A percentile compares a stretch with the other conserved stretches of the same genome.
Conservation (phyloP, 73 alveolate species). For the Paramecium tetraurelia region DNA sequence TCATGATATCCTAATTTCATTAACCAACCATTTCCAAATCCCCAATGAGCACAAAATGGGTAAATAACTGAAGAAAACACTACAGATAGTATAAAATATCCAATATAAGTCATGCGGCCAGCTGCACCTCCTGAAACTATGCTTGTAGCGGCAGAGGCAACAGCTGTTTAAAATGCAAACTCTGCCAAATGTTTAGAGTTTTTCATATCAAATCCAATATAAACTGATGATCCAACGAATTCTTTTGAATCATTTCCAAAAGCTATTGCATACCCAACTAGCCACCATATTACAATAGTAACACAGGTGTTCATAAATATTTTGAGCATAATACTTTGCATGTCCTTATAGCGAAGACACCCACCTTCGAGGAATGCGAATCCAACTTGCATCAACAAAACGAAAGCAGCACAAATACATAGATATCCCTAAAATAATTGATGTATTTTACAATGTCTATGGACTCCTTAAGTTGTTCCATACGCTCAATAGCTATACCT, state of each 20-base stretch:
- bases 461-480: background rate
- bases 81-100: background rate
- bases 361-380: constrained; percentile 42
- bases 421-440: background rate
- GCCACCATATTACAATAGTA: constrained; percentile 23
- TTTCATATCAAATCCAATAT: constrained; percentile 11
- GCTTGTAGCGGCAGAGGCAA: constrained; percentile 24
- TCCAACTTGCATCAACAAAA: constrained; percentile 21
- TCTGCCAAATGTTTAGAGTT: background rate
- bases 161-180: constrained; percentile 38
- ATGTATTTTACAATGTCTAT: background rate
- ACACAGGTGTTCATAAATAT: constrained; percentile 47
- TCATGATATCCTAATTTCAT: constrained; percentile 48
- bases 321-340: constrained; percentile 30
- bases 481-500: background rate
- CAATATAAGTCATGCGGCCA: background rate
- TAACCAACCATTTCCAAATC: constrained; percentile 41
- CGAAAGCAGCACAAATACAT: constrained; percentile 18
- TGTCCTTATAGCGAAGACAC: constrained; percentile 38
- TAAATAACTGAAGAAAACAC: background rate
- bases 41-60: constrained; percentile 54
- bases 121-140: constrained; percentile 54
- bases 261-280: constrained; percentile 40
- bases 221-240: background rate
- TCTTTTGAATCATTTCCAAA: constrained; percentile 23